Evolutionary conservation across 352 stramenopile species (phyloP), one percentile per base, ranked within the genome.

Genomic region (Globisporangium irregulare): DNA sequence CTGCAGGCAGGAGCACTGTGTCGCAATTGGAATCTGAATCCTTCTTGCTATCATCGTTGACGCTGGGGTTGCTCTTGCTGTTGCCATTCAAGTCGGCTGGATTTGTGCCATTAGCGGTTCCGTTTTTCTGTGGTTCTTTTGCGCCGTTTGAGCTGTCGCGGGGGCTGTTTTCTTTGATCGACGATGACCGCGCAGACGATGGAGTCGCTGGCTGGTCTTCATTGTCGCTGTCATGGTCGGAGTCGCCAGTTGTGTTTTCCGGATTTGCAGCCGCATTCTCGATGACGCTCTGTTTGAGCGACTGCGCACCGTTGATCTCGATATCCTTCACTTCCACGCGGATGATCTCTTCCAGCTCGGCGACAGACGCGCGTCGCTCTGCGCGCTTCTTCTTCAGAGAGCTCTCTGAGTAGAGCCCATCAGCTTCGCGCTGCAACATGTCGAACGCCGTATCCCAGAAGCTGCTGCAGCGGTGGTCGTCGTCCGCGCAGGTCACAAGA

Each of bases 371-470:
- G 25, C 73, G 75, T 14, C 78, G 78, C 67, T 87, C 78, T 20
- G 74, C 76, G 32, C 73, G 76, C 25, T 77, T 72, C 54, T 82
- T 57, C 22, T 70, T 66, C 9, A 75, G 78, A 62, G 74, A 71
- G n/a, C 73, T 75, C 55, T 78, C 74, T 43, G 71, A 73, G 43
- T 71, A 82, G 9, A 80, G 71, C 18, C 77, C 73, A 58, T 82
- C 73, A 36, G 86, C 84, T 64, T 94, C 86, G 7, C 76, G 67
- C 62, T 91, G 76, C 58, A 94, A 63, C 62, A 74, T 77, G 48
- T 82, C 73, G 67, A 94, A 94, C 54, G 89, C 81, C 9, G 79
- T 84, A 61, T 90, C 75, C 84, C 84, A 93, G 66, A 91, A 91
- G 5, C 78, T 70, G 20, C 58, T 62, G 69, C 86, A 94, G 41